Percentiles rank a stretch among this genome's conserved stretches.
These are phyloP conservation scores for Aspergillus udagawae DNA, from an alignment of 2,329 filamentous ascomycete genomes.

Conservation along the genomic window DNA sequence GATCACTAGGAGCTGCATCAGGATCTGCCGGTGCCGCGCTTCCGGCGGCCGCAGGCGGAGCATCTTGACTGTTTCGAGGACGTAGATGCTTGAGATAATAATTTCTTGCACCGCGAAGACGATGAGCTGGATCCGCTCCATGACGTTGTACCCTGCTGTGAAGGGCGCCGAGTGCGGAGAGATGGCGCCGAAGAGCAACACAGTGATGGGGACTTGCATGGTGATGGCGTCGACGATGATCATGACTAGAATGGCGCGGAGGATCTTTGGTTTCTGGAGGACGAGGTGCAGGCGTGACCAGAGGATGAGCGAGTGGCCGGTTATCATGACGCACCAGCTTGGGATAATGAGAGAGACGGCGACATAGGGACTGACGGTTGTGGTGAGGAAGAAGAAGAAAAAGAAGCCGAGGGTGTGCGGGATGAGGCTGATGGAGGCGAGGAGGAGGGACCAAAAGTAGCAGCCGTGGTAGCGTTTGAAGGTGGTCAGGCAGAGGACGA, in stretches of 20 bases:
- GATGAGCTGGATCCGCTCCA: constrained; percentile 51
- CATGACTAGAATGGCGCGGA: constrained; percentile 39
- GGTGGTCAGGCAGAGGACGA: constrained; percentile 41
- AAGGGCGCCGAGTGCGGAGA: constrained; percentile 13
- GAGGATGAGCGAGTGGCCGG: constrained; percentile 44
- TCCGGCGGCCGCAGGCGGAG: constrained; percentile 13
- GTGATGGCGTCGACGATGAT: constrained; percentile 41
- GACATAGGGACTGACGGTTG: constrained; percentile 27
- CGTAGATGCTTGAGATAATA: constrained; percentile 49
- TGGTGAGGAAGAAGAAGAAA: constrained; percentile 36
- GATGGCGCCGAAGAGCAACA: constrained; percentile 38
- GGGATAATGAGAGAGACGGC: constrained; percentile 35
- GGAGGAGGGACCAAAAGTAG: constrained; percentile 46
- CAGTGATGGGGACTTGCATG: constrained; percentile 38
- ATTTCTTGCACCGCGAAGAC: constrained; percentile 52
- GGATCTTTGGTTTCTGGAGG: constrained; percentile 30
- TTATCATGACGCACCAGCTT: constrained; percentile 42
- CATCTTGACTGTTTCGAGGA: constrained; percentile 43
- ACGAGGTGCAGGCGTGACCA: constrained; percentile 46
- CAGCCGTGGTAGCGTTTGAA: constrained; percentile 41
- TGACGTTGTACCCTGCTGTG: constrained; percentile 32
- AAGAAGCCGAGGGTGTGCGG: constrained; percentile 41
- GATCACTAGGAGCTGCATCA: constrained; percentile 48
- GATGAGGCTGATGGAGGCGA: constrained; percentile 39
- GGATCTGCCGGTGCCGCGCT: constrained; percentile 12